Percentiles rank a stretch among this genome's conserved stretches.
phyloP scores from a whole-genome alignment of 495 filamentous ascomycete genomes.

The Podospora fimiseda region DNA sequence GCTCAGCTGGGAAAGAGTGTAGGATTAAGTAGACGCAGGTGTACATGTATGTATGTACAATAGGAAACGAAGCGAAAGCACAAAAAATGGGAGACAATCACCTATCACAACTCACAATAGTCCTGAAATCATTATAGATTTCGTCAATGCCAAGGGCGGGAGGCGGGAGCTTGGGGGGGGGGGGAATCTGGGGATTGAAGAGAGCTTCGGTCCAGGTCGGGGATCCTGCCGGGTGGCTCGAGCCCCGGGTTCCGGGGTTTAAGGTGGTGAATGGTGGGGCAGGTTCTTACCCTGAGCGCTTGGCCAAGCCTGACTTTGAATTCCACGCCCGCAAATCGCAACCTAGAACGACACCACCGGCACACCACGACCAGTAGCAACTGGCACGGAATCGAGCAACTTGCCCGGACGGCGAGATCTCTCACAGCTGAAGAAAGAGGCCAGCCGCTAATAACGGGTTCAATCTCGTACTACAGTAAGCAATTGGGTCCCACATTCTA shows the following conservation, averaged over 20 bases:
- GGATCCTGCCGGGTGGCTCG: not conserved
- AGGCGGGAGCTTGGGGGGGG: not conserved
- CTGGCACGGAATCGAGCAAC: not conserved
- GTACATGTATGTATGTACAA: not conserved
- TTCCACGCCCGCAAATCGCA: slow-evolving; percentile 9
- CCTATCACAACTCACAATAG: not conserved
- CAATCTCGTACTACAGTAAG: not conserved
- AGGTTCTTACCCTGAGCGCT: not conserved
- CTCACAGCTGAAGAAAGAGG: not conserved
- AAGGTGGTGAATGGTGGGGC: not conserved
- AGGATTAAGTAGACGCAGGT: not conserved
- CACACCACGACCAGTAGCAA: not conserved
- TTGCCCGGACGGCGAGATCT: not conserved
- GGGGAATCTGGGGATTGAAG: not conserved
- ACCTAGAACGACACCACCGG: not conserved
- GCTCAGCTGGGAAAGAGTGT: not conserved
- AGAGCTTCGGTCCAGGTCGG: not conserved
- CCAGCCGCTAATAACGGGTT: not conserved
- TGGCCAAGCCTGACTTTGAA: slow-evolving; percentile 9
- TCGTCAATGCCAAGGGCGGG: not conserved
- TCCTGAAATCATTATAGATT: too few species aligned
- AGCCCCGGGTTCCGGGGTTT: not conserved
- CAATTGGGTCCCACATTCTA: not conserved
- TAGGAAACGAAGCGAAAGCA: too few species aligned
- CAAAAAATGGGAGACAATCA: not conserved